phyloP scores from a whole-genome alignment of 2,329 filamentous ascomycete species.

The Blumeria hordei region DNA sequence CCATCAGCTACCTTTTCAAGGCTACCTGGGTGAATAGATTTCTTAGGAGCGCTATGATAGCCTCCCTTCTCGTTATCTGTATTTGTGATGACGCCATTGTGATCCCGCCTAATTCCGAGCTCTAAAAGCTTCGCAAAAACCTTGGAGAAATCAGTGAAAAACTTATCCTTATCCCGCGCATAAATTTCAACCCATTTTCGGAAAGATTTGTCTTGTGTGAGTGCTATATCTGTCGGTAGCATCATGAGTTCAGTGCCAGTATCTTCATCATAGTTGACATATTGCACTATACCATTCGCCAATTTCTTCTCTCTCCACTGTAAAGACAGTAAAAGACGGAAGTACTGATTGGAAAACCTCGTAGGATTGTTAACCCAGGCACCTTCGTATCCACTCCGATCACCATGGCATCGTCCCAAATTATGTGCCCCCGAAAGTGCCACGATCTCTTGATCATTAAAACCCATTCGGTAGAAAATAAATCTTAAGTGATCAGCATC shows the following conservation, averaged over 20 bases:
- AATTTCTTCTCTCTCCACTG: slow-evolving; percentile 30
- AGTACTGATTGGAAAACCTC: slow-evolving; percentile 32
- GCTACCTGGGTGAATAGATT: slow-evolving; percentile 18
- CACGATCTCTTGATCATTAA: slow-evolving; percentile 34
- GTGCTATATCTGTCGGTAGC: slow-evolving; percentile 37
- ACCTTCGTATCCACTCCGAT: slow-evolving; percentile 31
- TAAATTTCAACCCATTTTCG: slow-evolving; percentile 31
- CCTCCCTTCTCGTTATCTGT: slow-evolving; percentile 31
- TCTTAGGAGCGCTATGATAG: slow-evolving; percentile 31
- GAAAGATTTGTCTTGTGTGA: slow-evolving; percentile 28
- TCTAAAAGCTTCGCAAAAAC: slow-evolving; percentile 37
- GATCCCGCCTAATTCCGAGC: slow-evolving; percentile 32
- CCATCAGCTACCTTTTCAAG: slow-evolving; percentile 14
- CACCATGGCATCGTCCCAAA: slow-evolving; percentile 28
- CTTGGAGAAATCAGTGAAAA: slow-evolving; percentile 33
- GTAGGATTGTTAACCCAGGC: slow-evolving; percentile 36
- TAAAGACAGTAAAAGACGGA: slow-evolving; percentile 24
- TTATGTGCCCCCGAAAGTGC: slow-evolving; percentile 30
- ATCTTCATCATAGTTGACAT: slow-evolving; percentile 33
- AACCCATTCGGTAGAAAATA: slow-evolving; percentile 35
- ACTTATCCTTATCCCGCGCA: slow-evolving; percentile 33
- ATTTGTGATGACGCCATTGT: slow-evolving; percentile 26
- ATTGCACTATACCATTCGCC: slow-evolving; percentile 28
- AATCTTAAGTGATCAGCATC: slow-evolving; percentile 28
- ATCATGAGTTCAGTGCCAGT: slow-evolving; percentile 34